Conservation (phyloP, 2,329 filamentous ascomycete species). For the Trichoderma guizhouense region DNA sequence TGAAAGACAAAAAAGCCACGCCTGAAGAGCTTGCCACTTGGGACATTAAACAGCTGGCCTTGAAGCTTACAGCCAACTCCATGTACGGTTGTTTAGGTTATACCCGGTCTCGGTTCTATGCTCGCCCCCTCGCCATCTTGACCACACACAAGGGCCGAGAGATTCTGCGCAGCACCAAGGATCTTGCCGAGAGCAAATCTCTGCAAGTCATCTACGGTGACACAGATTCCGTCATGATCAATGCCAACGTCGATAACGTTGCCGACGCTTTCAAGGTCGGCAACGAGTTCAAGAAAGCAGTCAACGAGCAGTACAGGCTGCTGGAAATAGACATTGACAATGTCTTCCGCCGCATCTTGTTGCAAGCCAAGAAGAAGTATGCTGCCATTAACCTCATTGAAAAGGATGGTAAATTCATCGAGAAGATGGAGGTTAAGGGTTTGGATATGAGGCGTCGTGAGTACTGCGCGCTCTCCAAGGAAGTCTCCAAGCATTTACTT, state of each 20-base stretch:
- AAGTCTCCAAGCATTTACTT: constrained; percentile 85
- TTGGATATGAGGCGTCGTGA: constrained; percentile 97
- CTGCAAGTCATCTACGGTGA: constrained; percentile 98
- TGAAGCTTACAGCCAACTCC: constrained; percentile 97
- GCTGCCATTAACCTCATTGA: constrained; percentile 93
- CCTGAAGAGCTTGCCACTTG: constrained; percentile 85
- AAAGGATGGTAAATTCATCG: constrained; percentile 81
- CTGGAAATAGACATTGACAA: constrained; percentile 99
- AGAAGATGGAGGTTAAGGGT: constrained; percentile 97
- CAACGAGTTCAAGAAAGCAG: constrained; percentile 88
- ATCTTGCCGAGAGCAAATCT: constrained; percentile 85
- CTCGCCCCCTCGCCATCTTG: constrained; percentile 87
- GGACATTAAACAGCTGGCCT: constrained; percentile 95
- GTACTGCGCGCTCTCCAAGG: constrained; percentile 93
- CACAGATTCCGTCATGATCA: constrained; percentile 99
- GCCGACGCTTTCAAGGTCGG: constrained; percentile 88
- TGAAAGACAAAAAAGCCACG: constrained; percentile 90
- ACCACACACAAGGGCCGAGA: constrained; percentile 97
- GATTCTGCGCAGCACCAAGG: constrained; percentile 93
- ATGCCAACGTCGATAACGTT: constrained; percentile 93
- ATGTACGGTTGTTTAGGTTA: constrained; percentile 99
- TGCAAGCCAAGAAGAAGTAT: constrained; percentile 99
- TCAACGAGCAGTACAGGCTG: constrained; percentile 89
- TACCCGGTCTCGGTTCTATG: constrained; percentile 95
- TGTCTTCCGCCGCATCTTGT: constrained; percentile 84